Evolutionary conservation across 2,329 filamentous ascomycete species (phyloP).

Genomic region (Fusarium secorum): DNA sequence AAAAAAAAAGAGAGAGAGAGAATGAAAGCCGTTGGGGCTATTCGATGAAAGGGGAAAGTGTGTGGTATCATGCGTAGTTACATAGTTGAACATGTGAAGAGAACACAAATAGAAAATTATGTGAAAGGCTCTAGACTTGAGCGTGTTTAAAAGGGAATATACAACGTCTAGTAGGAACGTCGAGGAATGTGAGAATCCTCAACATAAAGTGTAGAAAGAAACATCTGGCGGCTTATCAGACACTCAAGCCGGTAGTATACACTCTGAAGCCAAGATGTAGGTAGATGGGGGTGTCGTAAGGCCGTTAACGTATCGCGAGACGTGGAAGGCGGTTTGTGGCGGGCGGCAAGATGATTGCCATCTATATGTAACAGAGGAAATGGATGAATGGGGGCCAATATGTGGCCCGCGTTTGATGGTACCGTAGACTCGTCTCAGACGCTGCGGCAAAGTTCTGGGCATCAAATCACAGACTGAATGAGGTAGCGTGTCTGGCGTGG

Average conservation of each 20-base stretch:
- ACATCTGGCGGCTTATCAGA: constrained; percentile 10
- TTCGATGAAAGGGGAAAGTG: constrained; percentile 10
- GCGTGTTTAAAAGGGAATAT: constrained; percentile 10
- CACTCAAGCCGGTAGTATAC: constrained; percentile 18
- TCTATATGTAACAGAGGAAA: constrained; percentile 22
- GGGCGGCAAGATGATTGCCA: constrained; percentile 1
- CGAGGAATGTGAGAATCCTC: not conserved
- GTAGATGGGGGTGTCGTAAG: constrained; percentile 20
- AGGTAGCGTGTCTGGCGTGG: constrained; percentile 45
- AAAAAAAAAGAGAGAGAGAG: constrained; percentile 2
- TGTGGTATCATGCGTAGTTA: constrained; percentile 37
- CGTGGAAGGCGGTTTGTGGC: constrained; percentile 16
- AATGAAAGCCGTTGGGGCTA: constrained; percentile 24
- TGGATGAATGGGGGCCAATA: not conserved
- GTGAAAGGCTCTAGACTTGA: not conserved
- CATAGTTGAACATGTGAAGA: constrained; percentile 31
- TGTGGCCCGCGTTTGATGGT: not conserved
- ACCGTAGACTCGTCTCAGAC: constrained; percentile 3
- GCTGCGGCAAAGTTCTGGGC: not conserved
- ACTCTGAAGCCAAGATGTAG: constrained; percentile 18
- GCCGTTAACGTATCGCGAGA: constrained; percentile 29
- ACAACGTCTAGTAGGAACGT: not conserved
- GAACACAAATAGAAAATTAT: constrained; percentile 32
- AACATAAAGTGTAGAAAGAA: not conserved
- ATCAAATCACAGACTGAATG: constrained; percentile 44